phyloP scores from a whole-genome alignment of 768 basidiomycete genomes.

The Cystofilobasidium capitatum region DNA sequence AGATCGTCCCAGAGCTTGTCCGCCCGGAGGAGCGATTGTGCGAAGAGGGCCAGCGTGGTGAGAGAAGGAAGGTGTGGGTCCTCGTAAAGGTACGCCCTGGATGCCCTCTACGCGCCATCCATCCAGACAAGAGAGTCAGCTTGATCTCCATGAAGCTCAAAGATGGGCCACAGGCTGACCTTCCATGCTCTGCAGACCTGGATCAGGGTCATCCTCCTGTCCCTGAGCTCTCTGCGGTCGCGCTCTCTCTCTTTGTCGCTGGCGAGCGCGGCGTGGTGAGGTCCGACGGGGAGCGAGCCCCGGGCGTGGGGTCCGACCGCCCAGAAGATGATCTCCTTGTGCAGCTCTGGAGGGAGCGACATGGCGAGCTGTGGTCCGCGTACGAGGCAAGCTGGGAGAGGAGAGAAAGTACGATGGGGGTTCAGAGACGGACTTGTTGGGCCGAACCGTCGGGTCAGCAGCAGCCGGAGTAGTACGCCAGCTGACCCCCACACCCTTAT shows the following conservation, averaged over 20 bases:
- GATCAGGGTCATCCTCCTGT: neutral
- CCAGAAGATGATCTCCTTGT: neutral
- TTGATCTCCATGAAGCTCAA: neutral
- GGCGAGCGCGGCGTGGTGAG: neutral
- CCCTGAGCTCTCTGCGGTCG: constrained; percentile 9
- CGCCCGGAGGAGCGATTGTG: neutral
- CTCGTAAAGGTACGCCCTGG: constrained; percentile 9
- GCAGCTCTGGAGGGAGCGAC: neutral
- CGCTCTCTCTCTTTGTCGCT: neutral
- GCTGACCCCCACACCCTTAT: no score
- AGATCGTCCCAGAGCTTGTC: constrained; percentile 21
- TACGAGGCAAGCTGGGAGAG: no score
- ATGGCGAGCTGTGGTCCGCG: no score
- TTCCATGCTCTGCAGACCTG: constrained; percentile 23
- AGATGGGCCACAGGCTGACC: neutral
- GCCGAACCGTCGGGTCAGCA: no score
- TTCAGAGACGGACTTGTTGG: no score
- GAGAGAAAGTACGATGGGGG: no score
- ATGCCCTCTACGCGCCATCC: constrained; percentile 4
- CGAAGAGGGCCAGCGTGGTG: constrained; percentile 1
- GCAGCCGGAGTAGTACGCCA: no score
- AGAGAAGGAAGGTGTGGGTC: constrained; percentile 5
- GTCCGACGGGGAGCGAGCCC: neutral
- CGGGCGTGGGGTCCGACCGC: neutral
- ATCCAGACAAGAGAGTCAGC: neutral